phyloP scores from a whole-genome alignment of 305 asterid genomes.

The Solanum hybrid region DNA sequence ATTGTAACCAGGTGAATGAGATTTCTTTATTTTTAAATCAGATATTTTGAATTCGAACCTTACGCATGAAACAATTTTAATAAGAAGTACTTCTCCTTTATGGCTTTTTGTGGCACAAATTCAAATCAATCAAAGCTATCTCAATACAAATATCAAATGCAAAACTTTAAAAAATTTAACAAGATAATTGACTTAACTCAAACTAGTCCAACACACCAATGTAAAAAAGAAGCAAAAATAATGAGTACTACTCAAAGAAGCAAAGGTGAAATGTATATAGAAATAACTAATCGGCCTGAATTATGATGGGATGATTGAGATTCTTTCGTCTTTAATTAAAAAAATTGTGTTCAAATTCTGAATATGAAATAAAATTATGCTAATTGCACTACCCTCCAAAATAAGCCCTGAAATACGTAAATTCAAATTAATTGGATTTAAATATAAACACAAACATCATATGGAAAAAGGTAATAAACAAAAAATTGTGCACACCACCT shows the following conservation, averaged over 20 bases:
- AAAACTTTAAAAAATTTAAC: not conserved
- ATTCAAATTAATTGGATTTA: not conserved
- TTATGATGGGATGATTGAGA: not conserved
- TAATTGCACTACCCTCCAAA: not conserved
- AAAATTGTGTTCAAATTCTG: not conserved
- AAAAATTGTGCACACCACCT: not conserved
- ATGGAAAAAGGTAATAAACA: not conserved
- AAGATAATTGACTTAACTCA: not conserved
- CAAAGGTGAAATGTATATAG: not conserved
- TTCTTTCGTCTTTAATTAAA: not conserved
- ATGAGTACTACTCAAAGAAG: not conserved
- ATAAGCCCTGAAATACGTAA: not conserved
- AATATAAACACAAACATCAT: not conserved
- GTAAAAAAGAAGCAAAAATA: not conserved
- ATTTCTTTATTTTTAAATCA: too few relatives aligned
- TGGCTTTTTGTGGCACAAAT: not conserved
- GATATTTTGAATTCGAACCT: too few relatives aligned
- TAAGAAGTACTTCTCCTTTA: not conserved
- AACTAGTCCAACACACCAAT: not conserved
- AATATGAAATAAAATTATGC: not conserved
- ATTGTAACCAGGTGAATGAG: not conserved
- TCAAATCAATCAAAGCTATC: not conserved
- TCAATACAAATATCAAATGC: not conserved
- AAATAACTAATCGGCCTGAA: rapidly evolving
- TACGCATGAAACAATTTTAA: too few relatives aligned